Evolutionary conservation across 83 land plant species (phyloP).

Genomic region (Isoetes engelmannii): DNA sequence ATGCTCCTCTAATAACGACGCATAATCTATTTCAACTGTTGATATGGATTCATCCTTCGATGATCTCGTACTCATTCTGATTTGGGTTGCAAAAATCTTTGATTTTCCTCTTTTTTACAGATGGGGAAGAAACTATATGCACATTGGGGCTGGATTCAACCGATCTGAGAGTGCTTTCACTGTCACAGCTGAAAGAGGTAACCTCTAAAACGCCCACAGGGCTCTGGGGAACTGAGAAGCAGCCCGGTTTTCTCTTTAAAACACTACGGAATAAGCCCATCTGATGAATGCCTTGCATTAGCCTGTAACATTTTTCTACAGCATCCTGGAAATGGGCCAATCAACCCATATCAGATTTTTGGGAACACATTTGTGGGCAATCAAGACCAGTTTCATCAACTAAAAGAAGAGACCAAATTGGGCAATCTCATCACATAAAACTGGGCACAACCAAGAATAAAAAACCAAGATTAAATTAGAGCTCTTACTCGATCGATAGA

Average conservation of each 20-base stretch:
- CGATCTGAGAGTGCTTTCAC: conserved; percentile 16
- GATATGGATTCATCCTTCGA: too few species aligned
- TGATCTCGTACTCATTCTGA: too few species aligned
- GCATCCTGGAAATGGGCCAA: conserved; percentile 2
- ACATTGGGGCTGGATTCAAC: not conserved
- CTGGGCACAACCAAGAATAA: not conserved
- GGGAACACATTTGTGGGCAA: not conserved
- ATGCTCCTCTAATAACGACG: too few species aligned
- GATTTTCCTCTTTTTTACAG: not conserved
- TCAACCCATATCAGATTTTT: not conserved
- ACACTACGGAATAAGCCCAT: not conserved
- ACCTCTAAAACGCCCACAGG: conserved; percentile 34
- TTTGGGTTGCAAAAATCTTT: too few species aligned
- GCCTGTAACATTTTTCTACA: conserved; percentile 10
- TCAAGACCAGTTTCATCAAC: conserved; percentile 8
- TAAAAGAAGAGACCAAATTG: not conserved
- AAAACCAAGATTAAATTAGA: too few species aligned
- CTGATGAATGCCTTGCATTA: not conserved
- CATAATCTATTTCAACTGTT: too few species aligned
- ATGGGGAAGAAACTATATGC: conserved; percentile 1
- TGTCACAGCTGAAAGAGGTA: conserved; percentile 23
- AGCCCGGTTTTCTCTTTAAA: not conserved
- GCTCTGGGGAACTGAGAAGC: conserved; percentile 20
- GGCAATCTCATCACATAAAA: conserved; percentile 8
- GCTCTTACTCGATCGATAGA: too few species aligned